Base-by-base conservation (phyloP, 2,329 filamentous ascomycete genomes). In the Phyllosticta citriasiana region DNA sequence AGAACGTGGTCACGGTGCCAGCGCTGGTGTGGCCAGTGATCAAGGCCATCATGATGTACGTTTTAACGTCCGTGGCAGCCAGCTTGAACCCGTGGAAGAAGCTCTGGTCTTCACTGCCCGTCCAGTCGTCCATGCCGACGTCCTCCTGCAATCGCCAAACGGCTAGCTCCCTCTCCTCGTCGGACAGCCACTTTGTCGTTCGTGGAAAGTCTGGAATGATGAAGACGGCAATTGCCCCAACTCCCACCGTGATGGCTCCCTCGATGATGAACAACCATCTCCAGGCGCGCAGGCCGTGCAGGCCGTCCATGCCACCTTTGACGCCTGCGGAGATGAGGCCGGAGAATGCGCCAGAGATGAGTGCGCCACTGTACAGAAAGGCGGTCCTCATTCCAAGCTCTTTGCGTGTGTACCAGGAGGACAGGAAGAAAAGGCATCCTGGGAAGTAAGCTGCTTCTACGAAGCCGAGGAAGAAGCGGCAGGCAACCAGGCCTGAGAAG, bases 301-400 rank as follows among this genome's bases (percentile, higher is more conserved):
- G 73, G 1, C 82, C 79, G 63, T 87, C 79, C 77, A 91, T 81
- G 57, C 86, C 83, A n/a, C 77, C 75, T 0, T 82, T 84, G 60
- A 91, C 88, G 6, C 87, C 79, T n/a, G 77, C 78, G 12, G 78
- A 77, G 27, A 80, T 77, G n/a, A 80, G 66, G 35, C 86, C 87
- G 0, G 86, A 88, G 67, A 91, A 90, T 1, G 88, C 87, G 4
- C 87, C 86, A 0, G 85, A 87, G 22, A 91, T 81, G 27, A 90
- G 76, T 0, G 84, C 84, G 0, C 87, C 88, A 0, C 85, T 84
- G 70, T 88, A 88, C 6, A 89, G 78, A 22, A 86, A 75, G 1
- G 85, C 84, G 14, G 84, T 88, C 9, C 86, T 79, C n/a, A 87
- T 74, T 9, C 82, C 83, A 1, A 88, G 77, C 69, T 88, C 88